Percentiles rank a stretch among this genome's conserved stretches.
Conservation (phyloP, 1,139 yeast species). For the Entelexis sorbosivorans region DNA sequence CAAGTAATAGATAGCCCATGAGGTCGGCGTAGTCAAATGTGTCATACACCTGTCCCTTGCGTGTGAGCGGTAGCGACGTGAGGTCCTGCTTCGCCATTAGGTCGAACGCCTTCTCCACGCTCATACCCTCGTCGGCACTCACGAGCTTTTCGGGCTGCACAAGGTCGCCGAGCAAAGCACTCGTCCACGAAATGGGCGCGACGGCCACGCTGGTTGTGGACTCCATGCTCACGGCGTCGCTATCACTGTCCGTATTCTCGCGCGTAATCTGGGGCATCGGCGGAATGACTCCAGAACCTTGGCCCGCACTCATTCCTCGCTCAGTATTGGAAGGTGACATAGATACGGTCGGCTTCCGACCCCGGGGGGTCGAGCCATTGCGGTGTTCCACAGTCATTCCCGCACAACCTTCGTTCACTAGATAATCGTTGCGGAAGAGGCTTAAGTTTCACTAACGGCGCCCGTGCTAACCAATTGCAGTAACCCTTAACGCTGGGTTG, state of each 20-base stretch:
- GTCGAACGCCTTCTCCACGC: slow-evolving; percentile 83
- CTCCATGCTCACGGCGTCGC: slow-evolving; percentile 21
- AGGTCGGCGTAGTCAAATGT: slow-evolving; percentile 89
- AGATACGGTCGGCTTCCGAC: slow-evolving; percentile 8
- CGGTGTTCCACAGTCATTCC: not conserved
- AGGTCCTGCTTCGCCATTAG: slow-evolving; percentile 57
- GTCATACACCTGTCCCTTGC: slow-evolving; percentile 30
- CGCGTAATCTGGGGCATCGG: slow-evolving; percentile 10
- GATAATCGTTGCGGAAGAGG: not conserved
- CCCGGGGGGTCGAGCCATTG: slow-evolving; percentile 13
- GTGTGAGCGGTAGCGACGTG: slow-evolving; percentile 69
- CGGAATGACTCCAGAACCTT: not conserved
- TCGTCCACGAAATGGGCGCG: slow-evolving; percentile 46
- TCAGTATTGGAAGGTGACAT: not conserved
- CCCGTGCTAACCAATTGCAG: not conserved
- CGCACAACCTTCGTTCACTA: not conserved
- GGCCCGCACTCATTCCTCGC: not conserved
- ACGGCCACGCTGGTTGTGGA: slow-evolving; percentile 11
- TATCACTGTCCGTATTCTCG: slow-evolving; percentile 18
- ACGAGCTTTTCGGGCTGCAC: slow-evolving; percentile 71
- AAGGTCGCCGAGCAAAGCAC: slow-evolving; percentile 56
- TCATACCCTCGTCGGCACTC: slow-evolving; percentile 48
- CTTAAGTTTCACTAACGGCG: slow-evolving; percentile 1
- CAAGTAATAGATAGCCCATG: slow-evolving; percentile 67
- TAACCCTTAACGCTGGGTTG: slow-evolving; percentile 3